A percentile compares a stretch with the other conserved stretches of the same genome.
phyloP scores from a whole-genome alignment of 345 rosid species.

The Brassica juncea region DNA sequence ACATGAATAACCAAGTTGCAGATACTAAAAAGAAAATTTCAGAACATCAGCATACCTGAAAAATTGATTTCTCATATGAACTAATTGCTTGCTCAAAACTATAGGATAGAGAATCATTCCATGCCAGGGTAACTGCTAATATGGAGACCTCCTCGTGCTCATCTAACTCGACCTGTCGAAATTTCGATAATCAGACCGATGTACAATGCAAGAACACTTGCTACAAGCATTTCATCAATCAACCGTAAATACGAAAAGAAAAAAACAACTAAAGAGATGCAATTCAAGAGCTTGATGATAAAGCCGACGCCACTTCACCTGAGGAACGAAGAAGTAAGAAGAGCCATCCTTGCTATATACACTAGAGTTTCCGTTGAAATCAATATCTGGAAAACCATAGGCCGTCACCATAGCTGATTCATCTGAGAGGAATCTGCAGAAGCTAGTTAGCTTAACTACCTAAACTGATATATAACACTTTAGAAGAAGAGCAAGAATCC shows the following conservation, averaged over 20 bases:
- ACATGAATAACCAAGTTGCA: not conserved
- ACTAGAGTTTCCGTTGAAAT: conserved; percentile 47
- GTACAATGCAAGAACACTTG: conserved; percentile 3
- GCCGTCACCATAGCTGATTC: conserved; percentile 56
- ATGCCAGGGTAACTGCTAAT: conserved; percentile 72
- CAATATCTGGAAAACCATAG: conserved; percentile 76
- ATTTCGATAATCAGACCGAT: conserved; percentile 6
- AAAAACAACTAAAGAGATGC: not conserved
- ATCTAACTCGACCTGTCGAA: conserved; percentile 77
- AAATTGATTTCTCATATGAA: conserved; percentile 57
- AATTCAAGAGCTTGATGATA: not conserved
- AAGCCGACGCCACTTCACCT: conserved; percentile 51
- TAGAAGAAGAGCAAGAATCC: not conserved
- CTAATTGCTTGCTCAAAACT: conserved; percentile 60
- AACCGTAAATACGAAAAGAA: conserved; percentile 11
- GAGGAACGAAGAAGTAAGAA: conserved; percentile 74
- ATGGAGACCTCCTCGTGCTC: conserved; percentile 64
- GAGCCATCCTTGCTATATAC: conserved; percentile 64
- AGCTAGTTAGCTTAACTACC: conserved; percentile 41
- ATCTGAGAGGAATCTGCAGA: conserved; percentile 78
- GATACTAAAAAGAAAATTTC: not conserved
- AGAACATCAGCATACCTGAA: conserved; percentile 54
- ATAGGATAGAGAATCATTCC: conserved; percentile 56
- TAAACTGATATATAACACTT: conserved; percentile 20
- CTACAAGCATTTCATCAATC: conserved; percentile 9